phyloP scores from a whole-genome alignment of 164 flowering plant genomes.

The Vitis vinifera region ASM3070453v1 NC_081805.1:21669001-21669500 shows the following conservation, averaged over 20 bases:
- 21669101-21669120: conserved; percentile 93
- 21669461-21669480: too few relatives aligned
- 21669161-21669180: conserved; percentile 96
- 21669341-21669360: too few relatives aligned
- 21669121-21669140: conserved; percentile 72
- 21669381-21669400: too few relatives aligned
- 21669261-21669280: conserved; percentile 2
- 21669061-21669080: conserved; percentile 92
- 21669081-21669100: conserved; percentile 89
- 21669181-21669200: conserved; percentile 90
- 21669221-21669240: conserved; percentile 92
- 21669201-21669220: conserved; percentile 83
- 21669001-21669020: conserved; percentile 84
- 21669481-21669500: too few relatives aligned
- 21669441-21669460: too few relatives aligned
- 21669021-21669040: conserved; percentile 73
- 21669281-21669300: too few relatives aligned
- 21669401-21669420: too few relatives aligned
- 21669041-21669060: conserved; percentile 99
- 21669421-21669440: too few relatives aligned
- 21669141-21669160: conserved; percentile 94
- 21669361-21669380: too few relatives aligned
- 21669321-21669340: too few relatives aligned
- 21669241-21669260: conserved; percentile 77
- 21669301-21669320: too few relatives aligned